Evolutionary conservation across 306 rosid genomes (phyloP).

Genomic region (Trifolium subterraneum): DNA sequence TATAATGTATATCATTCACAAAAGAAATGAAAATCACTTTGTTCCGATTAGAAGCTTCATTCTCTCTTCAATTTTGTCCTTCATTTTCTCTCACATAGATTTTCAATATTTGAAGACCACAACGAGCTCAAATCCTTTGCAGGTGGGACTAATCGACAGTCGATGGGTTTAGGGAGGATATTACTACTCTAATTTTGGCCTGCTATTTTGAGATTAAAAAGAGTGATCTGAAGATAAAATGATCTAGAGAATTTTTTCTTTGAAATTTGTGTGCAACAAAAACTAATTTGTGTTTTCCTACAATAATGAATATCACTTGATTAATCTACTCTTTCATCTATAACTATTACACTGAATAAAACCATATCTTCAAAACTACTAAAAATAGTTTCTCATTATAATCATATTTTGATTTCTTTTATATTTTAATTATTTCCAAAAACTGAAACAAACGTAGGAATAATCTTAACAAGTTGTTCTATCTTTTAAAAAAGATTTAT

Average conservation of each 20-base stretch:
- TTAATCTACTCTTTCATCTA: neutral
- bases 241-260: neutral
- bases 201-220: neutral
- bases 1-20: neutral
- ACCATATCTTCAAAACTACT: neutral
- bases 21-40: neutral
- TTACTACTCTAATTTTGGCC: neutral
- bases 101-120: neutral
- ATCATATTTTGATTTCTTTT: no score
- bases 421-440: no score
- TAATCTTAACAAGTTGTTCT: no score
- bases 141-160: neutral
- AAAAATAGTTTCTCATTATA: neutral
- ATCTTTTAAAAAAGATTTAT: neutral
- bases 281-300: neutral
- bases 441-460: no score
- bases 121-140: constrained; percentile 1
- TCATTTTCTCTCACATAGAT: neutral
- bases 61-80: neutral
- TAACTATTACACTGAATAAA: neutral
- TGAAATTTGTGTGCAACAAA: neutral
- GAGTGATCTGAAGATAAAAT: neutral
- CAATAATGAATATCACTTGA: neutral
- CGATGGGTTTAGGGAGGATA: constrained; percentile 13
- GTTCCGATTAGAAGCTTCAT: neutral